These are phyloP conservation scores for Ophiostoma fasciatum DNA, from an alignment of 2,329 filamentous ascomycete genomes.

Conservation along the genomic window DNA sequence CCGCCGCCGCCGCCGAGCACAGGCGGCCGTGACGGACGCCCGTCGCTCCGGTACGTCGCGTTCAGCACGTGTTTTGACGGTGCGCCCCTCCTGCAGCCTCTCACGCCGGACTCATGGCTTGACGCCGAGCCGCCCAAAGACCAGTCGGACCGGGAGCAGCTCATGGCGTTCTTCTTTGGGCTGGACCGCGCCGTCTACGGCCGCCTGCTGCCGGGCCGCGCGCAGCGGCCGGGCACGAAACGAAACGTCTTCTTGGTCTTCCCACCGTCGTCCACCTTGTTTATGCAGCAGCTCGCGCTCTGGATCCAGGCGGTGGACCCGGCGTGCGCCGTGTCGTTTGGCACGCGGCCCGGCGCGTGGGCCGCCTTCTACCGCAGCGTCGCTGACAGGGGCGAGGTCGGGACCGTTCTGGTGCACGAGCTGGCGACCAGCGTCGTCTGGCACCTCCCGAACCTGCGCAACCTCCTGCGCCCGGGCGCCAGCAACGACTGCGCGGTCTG, in stretches of 20 bases:
- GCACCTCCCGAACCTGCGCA: constrained; percentile 23
- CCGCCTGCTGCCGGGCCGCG: constrained; percentile 1
- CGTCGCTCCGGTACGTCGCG: constrained; percentile 22
- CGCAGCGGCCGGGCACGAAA: constrained; percentile 11
- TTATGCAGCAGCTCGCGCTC: constrained; percentile 23
- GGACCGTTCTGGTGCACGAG: constrained; percentile 31
- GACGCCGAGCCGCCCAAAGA: background rate
- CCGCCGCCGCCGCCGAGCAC: no score
- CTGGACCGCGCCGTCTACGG: constrained; percentile 19
- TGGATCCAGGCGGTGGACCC: constrained; percentile 29
- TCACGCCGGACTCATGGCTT: no score
- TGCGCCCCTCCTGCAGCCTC: constrained; percentile 8
- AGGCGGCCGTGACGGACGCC: no score
- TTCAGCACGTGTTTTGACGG: constrained; percentile 19
- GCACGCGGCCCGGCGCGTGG: constrained; percentile 31
- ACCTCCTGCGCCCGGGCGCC: constrained; percentile 15
- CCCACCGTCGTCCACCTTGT: constrained; percentile 21
- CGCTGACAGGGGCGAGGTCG: constrained; percentile 13
- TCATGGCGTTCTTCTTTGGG: constrained; percentile 15
- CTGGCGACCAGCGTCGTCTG: constrained; percentile 22
- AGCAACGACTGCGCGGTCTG: constrained; percentile 20
- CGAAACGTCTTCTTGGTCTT: constrained; percentile 35
- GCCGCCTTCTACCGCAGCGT: constrained; percentile 22
- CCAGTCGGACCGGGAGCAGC: constrained; percentile 5
- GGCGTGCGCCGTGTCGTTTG: constrained; percentile 27